Conservation (phyloP, 768 basidiomycete species). For the Hirschioporus abietinus region DNA sequence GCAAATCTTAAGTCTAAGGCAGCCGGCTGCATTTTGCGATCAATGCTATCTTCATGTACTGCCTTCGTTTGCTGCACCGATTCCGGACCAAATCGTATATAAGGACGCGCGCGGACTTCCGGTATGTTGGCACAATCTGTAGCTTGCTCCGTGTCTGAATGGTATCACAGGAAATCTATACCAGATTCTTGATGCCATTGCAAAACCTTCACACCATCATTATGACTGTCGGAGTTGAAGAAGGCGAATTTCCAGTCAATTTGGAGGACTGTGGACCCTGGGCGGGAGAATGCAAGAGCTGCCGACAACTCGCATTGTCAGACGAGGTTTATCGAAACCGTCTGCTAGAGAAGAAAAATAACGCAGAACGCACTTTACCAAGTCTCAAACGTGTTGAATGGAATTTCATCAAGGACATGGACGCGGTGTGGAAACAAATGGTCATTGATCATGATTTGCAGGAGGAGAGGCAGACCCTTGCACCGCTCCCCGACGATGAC, state of each 20-base stretch:
- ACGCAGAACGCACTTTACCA: neutral
- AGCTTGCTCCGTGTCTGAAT: neutral
- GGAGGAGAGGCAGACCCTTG: neutral
- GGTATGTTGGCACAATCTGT: neutral
- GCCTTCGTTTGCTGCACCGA: neutral
- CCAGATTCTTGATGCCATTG: neutral
- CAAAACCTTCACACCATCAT: neutral
- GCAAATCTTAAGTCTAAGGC: neutral
- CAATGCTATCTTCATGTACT: neutral
- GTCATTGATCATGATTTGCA: neutral
- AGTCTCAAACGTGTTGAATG: neutral
- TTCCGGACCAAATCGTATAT: neutral
- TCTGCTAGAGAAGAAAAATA: neutral
- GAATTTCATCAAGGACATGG: neutral
- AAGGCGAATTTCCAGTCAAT: neutral
- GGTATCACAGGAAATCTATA: neutral
- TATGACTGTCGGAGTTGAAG: neutral
- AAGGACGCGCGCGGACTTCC: neutral
- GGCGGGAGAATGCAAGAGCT: neutral
- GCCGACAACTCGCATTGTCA: neutral
- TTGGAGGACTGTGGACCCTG: neutral
- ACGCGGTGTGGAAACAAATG: neutral
- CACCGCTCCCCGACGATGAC: neutral
- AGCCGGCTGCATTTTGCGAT: neutral
- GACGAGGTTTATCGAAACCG: neutral